Base-by-base conservation (phyloP, 2,329 filamentous ascomycete genomes). In the Fusarium sp. region DNA sequence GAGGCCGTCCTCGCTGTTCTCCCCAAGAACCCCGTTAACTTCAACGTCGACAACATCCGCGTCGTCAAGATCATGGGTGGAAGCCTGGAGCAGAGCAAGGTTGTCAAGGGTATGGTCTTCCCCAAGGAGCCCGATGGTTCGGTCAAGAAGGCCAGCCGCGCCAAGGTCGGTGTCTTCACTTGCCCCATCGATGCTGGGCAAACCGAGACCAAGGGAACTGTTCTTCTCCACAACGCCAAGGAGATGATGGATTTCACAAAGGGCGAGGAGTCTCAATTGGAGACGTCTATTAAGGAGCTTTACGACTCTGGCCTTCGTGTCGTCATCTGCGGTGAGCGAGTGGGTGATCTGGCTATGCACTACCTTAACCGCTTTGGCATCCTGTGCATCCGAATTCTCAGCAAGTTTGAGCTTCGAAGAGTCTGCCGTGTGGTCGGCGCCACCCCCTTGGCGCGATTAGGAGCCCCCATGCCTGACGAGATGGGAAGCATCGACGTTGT, bases 11-110 rank as follows among this genome's bases (percentile, higher is more conserved):
- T 98, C 60, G 90, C 94, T 46, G 94, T 99, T 22, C 88, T 99
- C 69, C 96, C 97, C 73, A 98, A 98, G 86, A 97, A 98, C 84
- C 92, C 96, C 24, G 84, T 87, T 80, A 94, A 97, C 84, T 99
- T 99, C 88, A 99, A 98, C 82, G 94, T 99, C 71, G 96, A 99
- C 86, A 99, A 99, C 82, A 91, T 99, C 76, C 93, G 96, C 65
- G 97, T 99, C 62, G 97, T 99, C 76, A 99, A 99, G 88, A 99
- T 99, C 78, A 98, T 99, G 95, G 96, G 96, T 75, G 95, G 96
- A 71, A 94, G 92, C 80, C 85, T 99, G 78, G 93, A 97, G 77
- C 94, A 99, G 84, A 97, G 94, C 81, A 91, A 90, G 73, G 95
- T 99, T 16, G 92, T 99, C 65, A 97, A 93, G 86, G 96, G 96